These are phyloP conservation scores for Wallacemonas collosoma DNA, from an alignment of 208 protist species.

Conservation along the genomic window DNA sequence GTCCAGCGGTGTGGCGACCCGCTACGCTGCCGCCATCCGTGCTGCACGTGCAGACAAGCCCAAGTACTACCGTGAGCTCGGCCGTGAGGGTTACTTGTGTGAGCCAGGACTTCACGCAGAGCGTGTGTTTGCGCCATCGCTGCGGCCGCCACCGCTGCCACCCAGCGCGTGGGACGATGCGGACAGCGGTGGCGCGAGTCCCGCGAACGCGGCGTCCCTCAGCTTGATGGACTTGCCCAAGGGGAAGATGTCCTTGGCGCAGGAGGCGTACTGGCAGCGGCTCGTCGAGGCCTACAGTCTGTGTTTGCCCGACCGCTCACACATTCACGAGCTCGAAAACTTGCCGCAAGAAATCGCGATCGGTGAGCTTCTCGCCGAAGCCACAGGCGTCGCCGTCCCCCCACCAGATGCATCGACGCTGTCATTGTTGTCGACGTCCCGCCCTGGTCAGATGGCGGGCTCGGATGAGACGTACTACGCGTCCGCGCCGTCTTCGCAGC, in stretches of 20 bases:
- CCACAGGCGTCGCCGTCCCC: slow-evolving; percentile 5
- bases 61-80: slow-evolving; percentile 25
- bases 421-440: not conserved
- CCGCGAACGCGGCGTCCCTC: not conserved
- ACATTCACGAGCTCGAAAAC: slow-evolving; percentile 66
- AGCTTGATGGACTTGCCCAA: not conserved
- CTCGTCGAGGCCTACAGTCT: slow-evolving; percentile 59
- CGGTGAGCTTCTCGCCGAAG: slow-evolving; percentile 39
- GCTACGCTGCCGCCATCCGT: slow-evolving; percentile 3
- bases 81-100: slow-evolving; percentile 21
- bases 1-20: not conserved
- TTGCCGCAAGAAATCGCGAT: slow-evolving; percentile 71
- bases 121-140: slow-evolving; percentile 20
- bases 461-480: not conserved
- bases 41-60: slow-evolving; percentile 12
- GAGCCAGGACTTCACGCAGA: slow-evolving; percentile 25
- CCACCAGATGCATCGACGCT: not conserved
- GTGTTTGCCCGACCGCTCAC: slow-evolving; percentile 52
- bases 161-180: not conserved
- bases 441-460: no score
- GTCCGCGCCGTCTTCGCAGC: not conserved
- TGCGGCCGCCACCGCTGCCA: not conserved
- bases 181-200: not conserved
- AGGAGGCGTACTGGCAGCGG: slow-evolving; percentile 20
- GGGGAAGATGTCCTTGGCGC: not conserved